Evolutionary conservation across 805 yeast genomes (phyloP).

Genomic region (Wickerhamiella allomyrinae): DNA sequence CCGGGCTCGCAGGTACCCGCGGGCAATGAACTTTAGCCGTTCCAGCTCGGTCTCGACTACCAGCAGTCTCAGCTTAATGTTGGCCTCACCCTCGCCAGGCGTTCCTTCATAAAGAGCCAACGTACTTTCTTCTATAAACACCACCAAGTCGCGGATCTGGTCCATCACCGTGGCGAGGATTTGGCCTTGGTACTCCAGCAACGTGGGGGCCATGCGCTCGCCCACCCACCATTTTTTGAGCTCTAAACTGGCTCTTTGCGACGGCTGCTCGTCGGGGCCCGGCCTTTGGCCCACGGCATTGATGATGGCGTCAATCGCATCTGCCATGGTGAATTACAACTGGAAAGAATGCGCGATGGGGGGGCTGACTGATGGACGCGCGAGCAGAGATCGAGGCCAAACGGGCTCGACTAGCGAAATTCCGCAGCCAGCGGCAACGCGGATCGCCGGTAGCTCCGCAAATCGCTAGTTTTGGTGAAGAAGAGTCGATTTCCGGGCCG

Average conservation of each 20-base stretch:
- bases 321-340: neutral
- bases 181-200: conserved; percentile 56
- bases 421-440: conserved; percentile 32
- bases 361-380: conserved; percentile 16
- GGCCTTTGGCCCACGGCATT: conserved; percentile 8
- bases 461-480: too few relatives aligned
- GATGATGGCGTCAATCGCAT: conserved; percentile 15
- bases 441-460: too few relatives aligned
- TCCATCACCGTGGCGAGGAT: conserved; percentile 44
- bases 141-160: conserved; percentile 56
- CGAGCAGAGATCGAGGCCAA: conserved; percentile 38
- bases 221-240: conserved; percentile 60
- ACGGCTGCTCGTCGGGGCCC: neutral
- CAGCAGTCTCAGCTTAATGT: conserved; percentile 59
- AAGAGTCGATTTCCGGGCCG: too few relatives aligned
- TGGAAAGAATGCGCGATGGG: neutral
- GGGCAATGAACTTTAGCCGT: conserved; percentile 63
- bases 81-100: conserved; percentile 2
- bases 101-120: conserved; percentile 47
- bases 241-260: conserved; percentile 8
- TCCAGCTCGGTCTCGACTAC: conserved; percentile 87
- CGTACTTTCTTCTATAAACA: conserved; percentile 61
- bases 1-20: conserved; percentile 70
- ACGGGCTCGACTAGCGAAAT: conserved; percentile 34
- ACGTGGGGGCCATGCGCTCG: conserved; percentile 77